A percentile compares a stretch with the other conserved stretches of the same genome.
These are phyloP conservation scores for Eucalyptus pauciflora DNA, from an alignment of 345 rosid genomes.

Conservation along the genomic window DNA sequence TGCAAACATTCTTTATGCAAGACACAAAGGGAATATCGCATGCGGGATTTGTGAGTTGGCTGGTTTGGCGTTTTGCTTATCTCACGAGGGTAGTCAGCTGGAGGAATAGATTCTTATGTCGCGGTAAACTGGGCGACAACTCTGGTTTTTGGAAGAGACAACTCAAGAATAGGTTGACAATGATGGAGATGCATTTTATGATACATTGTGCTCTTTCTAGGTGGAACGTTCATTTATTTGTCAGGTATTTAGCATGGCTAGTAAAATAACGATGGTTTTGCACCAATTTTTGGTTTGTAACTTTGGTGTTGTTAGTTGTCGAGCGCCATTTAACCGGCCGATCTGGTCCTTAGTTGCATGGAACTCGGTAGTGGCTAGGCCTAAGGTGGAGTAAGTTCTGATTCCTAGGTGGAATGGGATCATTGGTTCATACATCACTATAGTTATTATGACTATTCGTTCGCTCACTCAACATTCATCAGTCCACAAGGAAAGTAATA, in stretches of 20 bases:
- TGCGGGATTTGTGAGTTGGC: conserved; percentile 47
- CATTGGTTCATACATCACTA: not conserved
- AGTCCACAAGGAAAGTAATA: not conserved
- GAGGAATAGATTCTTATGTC: conserved; percentile 61
- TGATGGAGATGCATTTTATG: not conserved
- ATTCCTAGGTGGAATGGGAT: not conserved
- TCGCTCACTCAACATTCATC: not conserved
- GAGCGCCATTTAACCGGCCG: not conserved
- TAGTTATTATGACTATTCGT: not conserved
- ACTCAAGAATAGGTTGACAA: too few relatives aligned
- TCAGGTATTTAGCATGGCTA: not conserved
- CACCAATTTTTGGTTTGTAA: not conserved
- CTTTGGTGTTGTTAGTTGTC: not conserved
- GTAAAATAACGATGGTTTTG: not conserved
- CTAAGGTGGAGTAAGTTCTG: not conserved
- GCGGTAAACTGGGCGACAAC: conserved; percentile 66
- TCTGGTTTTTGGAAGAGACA: conserved; percentile 47
- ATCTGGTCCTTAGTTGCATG: not conserved
- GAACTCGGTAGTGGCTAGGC: not conserved
- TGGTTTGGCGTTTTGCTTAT: conserved; percentile 61
- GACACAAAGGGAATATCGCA: conserved; percentile 39
- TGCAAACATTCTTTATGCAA: not conserved
- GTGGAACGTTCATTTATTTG: not conserved
- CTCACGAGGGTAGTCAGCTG: conserved; percentile 46
- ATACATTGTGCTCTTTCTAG: not conserved